These are phyloP conservation scores for Colletotrichum cordylinicola DNA, from an alignment of 2,329 filamentous ascomycete species.

Conservation along the genomic window DNA sequence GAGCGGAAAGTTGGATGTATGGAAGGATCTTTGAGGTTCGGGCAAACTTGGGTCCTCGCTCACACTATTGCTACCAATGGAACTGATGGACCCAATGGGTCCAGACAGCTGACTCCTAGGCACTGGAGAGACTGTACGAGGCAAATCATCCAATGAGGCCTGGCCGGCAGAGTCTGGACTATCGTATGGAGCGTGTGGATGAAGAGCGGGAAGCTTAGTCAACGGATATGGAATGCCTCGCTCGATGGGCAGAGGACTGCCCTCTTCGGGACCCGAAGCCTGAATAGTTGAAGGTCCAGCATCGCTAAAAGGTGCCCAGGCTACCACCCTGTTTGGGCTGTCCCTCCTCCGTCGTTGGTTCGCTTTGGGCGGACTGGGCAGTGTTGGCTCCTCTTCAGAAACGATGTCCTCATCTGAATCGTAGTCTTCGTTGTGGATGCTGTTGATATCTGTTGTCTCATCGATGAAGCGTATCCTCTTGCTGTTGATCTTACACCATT, in stretches of 20 bases:
- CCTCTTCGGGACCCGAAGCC: background rate
- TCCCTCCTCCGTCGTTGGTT: background rate
- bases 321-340: background rate
- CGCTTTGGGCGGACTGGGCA: background rate
- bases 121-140: background rate
- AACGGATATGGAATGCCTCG: background rate
- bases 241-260: background rate
- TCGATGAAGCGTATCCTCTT: constrained; percentile 10
- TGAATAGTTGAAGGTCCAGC: background rate
- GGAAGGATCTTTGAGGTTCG: background rate
- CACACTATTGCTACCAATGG: background rate
- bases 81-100: background rate
- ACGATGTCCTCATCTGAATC: background rate
- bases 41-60: background rate
- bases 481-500: background rate
- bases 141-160: background rate
- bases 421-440: background rate
- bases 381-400: background rate
- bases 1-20: background rate
- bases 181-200: background rate
- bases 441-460: constrained; percentile 3
- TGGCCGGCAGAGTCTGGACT: background rate
- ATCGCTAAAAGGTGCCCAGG: background rate
- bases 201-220: background rate
- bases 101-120: background rate